Evolutionary conservation across 345 rosid genomes (phyloP).

Genomic region (Salix koriyanagi): DNA sequence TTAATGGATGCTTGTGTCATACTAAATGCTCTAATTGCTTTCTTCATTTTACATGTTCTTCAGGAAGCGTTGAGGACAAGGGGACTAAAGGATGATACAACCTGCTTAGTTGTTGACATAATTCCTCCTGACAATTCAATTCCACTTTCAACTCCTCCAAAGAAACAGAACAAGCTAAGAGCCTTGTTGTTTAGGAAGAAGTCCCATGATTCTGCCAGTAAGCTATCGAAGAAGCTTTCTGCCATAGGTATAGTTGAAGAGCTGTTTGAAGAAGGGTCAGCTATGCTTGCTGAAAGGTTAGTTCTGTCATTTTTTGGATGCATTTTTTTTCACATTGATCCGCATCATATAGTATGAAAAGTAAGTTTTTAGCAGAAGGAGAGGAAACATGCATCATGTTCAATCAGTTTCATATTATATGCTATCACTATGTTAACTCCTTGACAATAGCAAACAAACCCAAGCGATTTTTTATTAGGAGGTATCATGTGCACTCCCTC

Average conservation of each 20-base stretch:
- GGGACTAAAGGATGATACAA: slow-evolving; percentile 89
- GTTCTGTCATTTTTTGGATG: slow-evolving; percentile 5
- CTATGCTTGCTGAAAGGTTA: slow-evolving; percentile 89
- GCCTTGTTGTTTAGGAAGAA: slow-evolving; percentile 54
- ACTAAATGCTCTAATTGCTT: neutral
- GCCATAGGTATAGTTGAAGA: slow-evolving; percentile 78
- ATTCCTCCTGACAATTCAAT: slow-evolving; percentile 64
- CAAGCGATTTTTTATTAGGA: neutral
- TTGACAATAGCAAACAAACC: neutral
- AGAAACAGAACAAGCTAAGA: slow-evolving; percentile 56
- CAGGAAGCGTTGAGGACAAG: slow-evolving; percentile 81
- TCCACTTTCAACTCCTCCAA: slow-evolving; percentile 40
- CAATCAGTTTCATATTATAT: neutral
- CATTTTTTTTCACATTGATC: neutral
- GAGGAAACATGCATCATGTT: neutral
- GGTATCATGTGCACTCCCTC: neutral
- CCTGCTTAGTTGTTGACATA: slow-evolving; percentile 83
- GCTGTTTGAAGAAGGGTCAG: slow-evolving; percentile 93
- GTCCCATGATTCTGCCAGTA: slow-evolving; percentile 48
- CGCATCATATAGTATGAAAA: neutral
- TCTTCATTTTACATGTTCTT: slow-evolving; percentile 6
- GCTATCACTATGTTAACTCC: neutral
- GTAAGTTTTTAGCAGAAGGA: neutral
- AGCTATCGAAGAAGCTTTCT: slow-evolving; percentile 60
- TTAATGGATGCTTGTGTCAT: neutral